Conservation (phyloP, 805 yeast genomes). For the Kluyveromyces aestuarii region DNA sequence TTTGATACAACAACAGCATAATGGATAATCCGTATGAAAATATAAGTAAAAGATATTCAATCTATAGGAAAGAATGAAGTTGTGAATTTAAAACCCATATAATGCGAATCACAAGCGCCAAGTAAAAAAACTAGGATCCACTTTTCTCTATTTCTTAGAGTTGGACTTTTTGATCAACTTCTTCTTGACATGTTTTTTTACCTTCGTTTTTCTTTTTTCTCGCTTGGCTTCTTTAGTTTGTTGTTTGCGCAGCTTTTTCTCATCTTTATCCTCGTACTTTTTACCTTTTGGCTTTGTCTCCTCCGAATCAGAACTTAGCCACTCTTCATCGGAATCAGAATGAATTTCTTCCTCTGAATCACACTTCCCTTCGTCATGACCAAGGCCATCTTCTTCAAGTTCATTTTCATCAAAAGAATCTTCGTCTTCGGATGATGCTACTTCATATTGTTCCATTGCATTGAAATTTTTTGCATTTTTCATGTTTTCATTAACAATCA, state of each 20-base stretch:
- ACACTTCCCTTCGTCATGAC: constrained; percentile 23
- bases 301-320: constrained; percentile 29
- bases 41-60: not conserved
- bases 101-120: too few species aligned
- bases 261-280: constrained; percentile 69
- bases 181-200: constrained; percentile 78
- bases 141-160: constrained; percentile 25
- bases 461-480: constrained; percentile 14
- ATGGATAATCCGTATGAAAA: constrained; percentile 35
- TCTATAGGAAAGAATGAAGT: not conserved
- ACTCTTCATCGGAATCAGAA: constrained; percentile 28
- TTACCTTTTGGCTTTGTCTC: constrained; percentile 53
- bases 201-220: constrained; percentile 71
- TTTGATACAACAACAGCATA: constrained; percentile 38
- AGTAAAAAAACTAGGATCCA: not conserved
- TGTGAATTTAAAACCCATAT: not conserved
- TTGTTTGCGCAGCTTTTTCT: constrained; percentile 64
- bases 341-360: constrained; percentile 29
- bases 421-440: constrained; percentile 23
- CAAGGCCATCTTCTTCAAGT: constrained; percentile 21
- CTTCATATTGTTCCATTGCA: constrained; percentile 13
- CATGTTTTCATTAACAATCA: constrained; percentile 39
- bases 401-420: constrained; percentile 18
- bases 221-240: constrained; percentile 68
- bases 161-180: constrained; percentile 54